These are phyloP conservation scores for Achlya hypogyna DNA, from an alignment of 352 stramenopile species.

Conservation along the genomic window DNA sequence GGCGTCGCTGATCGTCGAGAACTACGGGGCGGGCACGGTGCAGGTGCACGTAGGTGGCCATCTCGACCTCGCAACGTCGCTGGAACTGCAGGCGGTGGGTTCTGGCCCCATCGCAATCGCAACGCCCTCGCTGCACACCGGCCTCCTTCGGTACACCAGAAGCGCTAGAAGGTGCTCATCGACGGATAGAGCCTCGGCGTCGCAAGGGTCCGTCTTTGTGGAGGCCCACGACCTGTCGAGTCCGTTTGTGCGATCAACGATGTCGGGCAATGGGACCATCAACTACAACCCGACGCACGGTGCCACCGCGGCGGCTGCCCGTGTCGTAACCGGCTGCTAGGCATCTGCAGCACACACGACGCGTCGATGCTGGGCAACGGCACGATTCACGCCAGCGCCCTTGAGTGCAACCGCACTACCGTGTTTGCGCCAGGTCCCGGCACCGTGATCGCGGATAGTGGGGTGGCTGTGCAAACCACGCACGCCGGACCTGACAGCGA, in stretches of 20 bases:
- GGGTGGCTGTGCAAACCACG: background rate
- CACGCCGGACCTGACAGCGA: background rate
- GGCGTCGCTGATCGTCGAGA: background rate
- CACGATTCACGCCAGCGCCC: background rate
- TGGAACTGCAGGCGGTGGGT: background rate
- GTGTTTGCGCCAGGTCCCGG: conserved; percentile 1
- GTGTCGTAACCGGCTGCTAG: background rate
- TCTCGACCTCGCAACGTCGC: background rate
- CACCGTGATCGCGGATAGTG: conserved; percentile 2
- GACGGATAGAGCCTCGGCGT: background rate
- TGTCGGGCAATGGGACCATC: background rate
- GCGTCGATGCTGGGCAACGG: conserved; percentile 5
- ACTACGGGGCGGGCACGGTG: background rate
- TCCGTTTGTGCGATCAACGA: background rate
- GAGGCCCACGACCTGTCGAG: background rate
- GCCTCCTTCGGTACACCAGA: background rate
- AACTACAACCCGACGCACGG: background rate
- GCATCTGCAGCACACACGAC: background rate
- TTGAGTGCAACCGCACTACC: background rate
- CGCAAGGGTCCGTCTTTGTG: background rate
- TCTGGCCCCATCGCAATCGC: background rate
- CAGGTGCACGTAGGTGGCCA: background rate
- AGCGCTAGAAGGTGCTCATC: too few species aligned
- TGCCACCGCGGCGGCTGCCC: background rate
- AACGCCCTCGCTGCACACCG: background rate